Evolutionary conservation across 139 green algal species (phyloP).

Genomic region (Chlorella sp.): DNA sequence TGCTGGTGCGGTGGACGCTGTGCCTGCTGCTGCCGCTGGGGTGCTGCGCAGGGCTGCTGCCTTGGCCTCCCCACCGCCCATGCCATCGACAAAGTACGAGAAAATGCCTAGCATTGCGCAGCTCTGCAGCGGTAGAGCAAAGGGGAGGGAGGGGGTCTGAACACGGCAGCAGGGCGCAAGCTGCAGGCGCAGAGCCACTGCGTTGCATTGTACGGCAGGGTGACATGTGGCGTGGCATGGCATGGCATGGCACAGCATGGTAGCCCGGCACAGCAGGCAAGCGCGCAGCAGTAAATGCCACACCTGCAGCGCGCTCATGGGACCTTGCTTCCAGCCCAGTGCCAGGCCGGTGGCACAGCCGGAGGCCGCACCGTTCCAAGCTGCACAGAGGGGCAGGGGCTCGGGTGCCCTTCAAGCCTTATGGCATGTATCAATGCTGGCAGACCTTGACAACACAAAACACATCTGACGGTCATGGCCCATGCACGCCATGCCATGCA

Average conservation of each 20-base stretch:
- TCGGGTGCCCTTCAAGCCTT: too few relatives aligned
- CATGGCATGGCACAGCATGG: not conserved
- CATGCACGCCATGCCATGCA: too few relatives aligned
- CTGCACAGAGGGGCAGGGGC: slow-evolving; percentile 3
- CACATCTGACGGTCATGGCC: too few relatives aligned
- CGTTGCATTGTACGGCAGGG: too few relatives aligned
- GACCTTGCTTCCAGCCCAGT: slow-evolving; percentile 54
- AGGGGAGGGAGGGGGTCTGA: too few relatives aligned
- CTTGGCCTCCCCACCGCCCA: slow-evolving; percentile 1
- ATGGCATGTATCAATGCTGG: too few relatives aligned
- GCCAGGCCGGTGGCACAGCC: slow-evolving; percentile 67
- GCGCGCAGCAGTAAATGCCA: not conserved
- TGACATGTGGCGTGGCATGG: too few relatives aligned
- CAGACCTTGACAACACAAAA: too few relatives aligned
- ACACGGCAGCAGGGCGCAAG: too few relatives aligned
- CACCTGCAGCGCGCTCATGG: slow-evolving; percentile 32
- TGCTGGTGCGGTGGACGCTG: not conserved
- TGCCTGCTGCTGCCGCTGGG: not conserved
- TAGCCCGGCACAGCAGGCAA: not conserved
- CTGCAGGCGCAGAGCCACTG: too few relatives aligned
- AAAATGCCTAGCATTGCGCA: slow-evolving; percentile 48
- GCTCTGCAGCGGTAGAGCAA: slow-evolving; percentile 24
- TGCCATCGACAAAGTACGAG: slow-evolving; percentile 50
- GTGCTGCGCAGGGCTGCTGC: not conserved
- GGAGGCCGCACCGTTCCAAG: slow-evolving; percentile 61